Percentiles rank a stretch among this genome's conserved stretches.
Conservation (phyloP, 2,329 filamentous ascomycete genomes). For the Emmonsia crescens region DNA sequence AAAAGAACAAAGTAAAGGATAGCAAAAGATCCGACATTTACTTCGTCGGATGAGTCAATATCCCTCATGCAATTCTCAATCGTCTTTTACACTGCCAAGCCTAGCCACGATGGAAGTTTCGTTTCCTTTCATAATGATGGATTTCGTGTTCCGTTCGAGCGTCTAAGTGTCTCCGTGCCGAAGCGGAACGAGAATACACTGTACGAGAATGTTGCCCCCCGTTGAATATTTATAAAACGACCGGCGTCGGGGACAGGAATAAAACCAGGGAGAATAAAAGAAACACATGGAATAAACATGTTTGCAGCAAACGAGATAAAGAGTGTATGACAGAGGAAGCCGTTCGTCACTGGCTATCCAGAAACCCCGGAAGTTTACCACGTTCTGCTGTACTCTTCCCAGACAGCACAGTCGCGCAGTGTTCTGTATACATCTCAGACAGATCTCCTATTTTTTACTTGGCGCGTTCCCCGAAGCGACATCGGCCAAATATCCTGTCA, state of each 20-base stretch:
- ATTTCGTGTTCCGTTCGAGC: background rate
- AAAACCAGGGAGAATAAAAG: background rate
- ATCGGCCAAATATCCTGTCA: background rate
- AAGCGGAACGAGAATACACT: background rate
- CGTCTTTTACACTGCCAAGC: background rate
- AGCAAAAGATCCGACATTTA: background rate
- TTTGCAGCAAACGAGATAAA: background rate
- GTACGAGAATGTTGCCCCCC: background rate
- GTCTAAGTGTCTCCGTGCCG: background rate
- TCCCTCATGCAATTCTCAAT: background rate
- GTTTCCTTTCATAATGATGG: background rate
- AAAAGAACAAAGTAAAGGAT: background rate
- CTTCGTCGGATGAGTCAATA: background rate
- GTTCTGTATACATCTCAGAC: background rate
- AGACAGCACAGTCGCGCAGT: background rate
- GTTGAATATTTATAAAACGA: slow-evolving; percentile 2
- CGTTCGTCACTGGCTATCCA: background rate
- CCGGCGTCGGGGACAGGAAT: background rate
- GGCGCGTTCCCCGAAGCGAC: slow-evolving; percentile 4
- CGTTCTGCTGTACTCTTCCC: background rate
- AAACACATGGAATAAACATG: background rate
- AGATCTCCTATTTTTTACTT: background rate
- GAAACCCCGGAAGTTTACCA: background rate
- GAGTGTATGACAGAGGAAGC: background rate
- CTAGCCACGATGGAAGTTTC: background rate